Evolutionary conservation across 306 rosid species (phyloP).

Genomic region (Acmispon strigosus): DNA sequence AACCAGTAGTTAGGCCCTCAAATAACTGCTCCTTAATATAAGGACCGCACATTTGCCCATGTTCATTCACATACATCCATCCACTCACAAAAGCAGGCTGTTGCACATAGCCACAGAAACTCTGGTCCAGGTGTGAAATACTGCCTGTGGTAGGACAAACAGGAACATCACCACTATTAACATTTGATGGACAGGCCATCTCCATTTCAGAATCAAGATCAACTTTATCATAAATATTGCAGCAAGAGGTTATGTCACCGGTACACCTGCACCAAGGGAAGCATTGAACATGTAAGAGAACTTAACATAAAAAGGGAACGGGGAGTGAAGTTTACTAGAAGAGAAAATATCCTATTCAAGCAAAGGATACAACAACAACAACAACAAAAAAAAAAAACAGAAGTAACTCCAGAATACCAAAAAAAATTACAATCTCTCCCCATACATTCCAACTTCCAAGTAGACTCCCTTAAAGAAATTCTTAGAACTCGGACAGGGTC

Average conservation of each 20-base stretch:
- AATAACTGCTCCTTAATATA: slow-evolving; percentile 77
- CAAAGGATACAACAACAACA: not conserved
- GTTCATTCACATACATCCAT: slow-evolving; percentile 92
- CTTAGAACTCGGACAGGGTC: too few species aligned
- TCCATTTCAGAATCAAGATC: slow-evolving; percentile 38
- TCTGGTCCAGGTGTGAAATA: slow-evolving; percentile 36
- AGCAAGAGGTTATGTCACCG: slow-evolving; percentile 30
- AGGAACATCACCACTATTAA: slow-evolving; percentile 34
- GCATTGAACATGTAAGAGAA: slow-evolving; percentile 10
- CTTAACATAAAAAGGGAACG: not conserved
- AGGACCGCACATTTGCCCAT: slow-evolving; percentile 95
- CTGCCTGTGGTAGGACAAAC: slow-evolving; percentile 33
- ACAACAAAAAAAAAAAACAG: not conserved
- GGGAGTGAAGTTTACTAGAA: not conserved
- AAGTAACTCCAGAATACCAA: not conserved
- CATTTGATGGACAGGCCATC: slow-evolving; percentile 61
- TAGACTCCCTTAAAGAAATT: not conserved
- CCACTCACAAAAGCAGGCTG: slow-evolving; percentile 63
- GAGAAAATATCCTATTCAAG: not conserved
- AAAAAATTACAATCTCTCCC: not conserved
- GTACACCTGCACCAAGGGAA: slow-evolving; percentile 24
- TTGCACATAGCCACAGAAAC: slow-evolving; percentile 38
- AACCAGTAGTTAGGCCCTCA: slow-evolving; percentile 79
- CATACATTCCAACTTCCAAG: not conserved
- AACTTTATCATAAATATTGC: slow-evolving; percentile 36